Evolutionary conservation across 441 rosid species (phyloP).

Genomic region (Pelargonium myrrhifolium): DNA sequence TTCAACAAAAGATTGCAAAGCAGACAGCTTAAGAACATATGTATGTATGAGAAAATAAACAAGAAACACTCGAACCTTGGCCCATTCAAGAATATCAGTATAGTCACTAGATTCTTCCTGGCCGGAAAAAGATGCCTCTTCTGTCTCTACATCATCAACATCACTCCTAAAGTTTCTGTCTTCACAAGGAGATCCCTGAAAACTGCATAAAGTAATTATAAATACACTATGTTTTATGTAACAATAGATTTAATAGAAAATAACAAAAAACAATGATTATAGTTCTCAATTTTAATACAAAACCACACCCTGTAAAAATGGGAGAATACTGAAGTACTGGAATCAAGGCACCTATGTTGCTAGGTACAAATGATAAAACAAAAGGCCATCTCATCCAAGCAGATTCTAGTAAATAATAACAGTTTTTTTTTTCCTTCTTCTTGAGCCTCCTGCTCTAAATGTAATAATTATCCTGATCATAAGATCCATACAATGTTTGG

Average conservation of each 20-base stretch:
- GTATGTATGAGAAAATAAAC: constrained; percentile 4
- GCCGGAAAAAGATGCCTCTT: constrained; percentile 80
- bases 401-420: too few species aligned
- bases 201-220: constrained; percentile 40
- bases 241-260: background rate
- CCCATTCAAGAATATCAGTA: constrained; percentile 81
- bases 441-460: background rate
- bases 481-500: background rate
- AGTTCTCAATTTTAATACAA: too few species aligned
- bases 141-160: constrained; percentile 66
- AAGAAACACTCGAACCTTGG: constrained; percentile 53
- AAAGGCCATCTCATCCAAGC: too few species aligned
- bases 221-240: background rate
- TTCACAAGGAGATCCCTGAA: constrained; percentile 72
- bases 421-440: too few species aligned
- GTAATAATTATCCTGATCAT: background rate
- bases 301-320: background rate
- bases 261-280: too few species aligned
- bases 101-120: constrained; percentile 67
- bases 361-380: background rate
- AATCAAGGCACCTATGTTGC: background rate
- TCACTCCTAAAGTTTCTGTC: constrained; percentile 55
- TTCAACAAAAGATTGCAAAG: background rate
- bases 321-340: background rate
- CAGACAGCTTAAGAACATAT: background rate